Base-by-base conservation (phyloP, 1,139 yeast genomes). In the Petasospora fabianii region DNA sequence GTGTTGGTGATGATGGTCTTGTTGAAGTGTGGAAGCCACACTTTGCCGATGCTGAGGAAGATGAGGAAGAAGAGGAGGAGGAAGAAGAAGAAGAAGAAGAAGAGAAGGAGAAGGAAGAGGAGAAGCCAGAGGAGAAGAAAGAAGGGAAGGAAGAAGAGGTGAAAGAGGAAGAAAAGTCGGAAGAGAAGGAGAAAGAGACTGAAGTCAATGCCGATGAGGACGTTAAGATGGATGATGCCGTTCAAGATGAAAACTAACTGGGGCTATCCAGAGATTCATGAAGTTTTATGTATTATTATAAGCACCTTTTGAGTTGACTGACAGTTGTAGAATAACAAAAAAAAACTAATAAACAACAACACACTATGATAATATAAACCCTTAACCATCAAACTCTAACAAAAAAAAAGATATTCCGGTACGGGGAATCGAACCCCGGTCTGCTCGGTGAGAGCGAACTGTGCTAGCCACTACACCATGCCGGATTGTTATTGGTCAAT, bases 1-100 rank as follows among this genome's bases (percentile, higher is more conserved):
- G 84, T 57, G 88, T 84, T 12, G 82, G 84, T 5, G 88, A 82
- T 53, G 96, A 87, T 57, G 84, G 83, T 53, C 73, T 86, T 21
- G 61, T 87, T 29, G 95, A 87, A 49, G 66, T 86, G 4, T 87
- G 95, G 94, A 75, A 75, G 51, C 85, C 85, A 60, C 58, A 68
- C 66, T 27, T 74, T 59, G 76, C 68, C 20, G 77, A 69, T 22
- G 7, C 10, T 20, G 26, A 22, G 12, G 26, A 22, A 6, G 26
- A 24, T 13, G 69, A 64, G 14, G 60, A 57, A 3, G 65, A 60
- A 8, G 66, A 61, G 7, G 69, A 62, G 15, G 66, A 63, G 10
- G 65, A 63, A 13, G 61, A 58, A n/a, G 67, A 60, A 8, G 60
- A 56, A 24, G 61, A 53, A 33, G 54, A 53, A 27, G 44, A 51